Conservation (phyloP, 2,329 filamentous ascomycete species). For the Ambrosiella xylebori region DNA sequence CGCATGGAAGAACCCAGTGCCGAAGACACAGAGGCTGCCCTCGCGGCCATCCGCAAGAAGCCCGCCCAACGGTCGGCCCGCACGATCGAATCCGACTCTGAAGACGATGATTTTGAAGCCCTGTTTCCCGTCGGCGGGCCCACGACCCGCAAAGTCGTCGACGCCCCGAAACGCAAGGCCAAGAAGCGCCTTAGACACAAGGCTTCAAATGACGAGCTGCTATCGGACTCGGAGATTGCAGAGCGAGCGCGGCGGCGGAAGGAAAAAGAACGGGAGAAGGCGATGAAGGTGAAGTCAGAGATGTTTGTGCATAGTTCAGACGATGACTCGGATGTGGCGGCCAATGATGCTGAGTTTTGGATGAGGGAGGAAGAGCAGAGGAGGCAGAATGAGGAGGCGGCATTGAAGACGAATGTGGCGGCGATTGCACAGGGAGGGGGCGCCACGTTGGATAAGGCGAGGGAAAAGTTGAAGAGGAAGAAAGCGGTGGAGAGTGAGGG, state of each 20-base stretch:
- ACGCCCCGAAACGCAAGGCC: constrained; percentile 34
- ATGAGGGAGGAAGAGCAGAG: constrained; percentile 44
- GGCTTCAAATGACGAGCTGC: constrained; percentile 22
- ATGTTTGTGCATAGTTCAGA: constrained; percentile 70
- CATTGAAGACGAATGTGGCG: neutral
- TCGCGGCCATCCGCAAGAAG: constrained; percentile 39
- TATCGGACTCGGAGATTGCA: constrained; percentile 46
- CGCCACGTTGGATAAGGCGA: neutral
- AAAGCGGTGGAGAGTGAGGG: constrained; percentile 5
- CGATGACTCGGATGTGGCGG: constrained; percentile 71
- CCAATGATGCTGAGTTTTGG: constrained; percentile 56
- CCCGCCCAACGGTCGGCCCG: constrained; percentile 26
- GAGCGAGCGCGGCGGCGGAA: constrained; percentile 44
- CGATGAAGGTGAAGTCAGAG: constrained; percentile 65
- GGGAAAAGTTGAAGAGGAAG: constrained; percentile 8
- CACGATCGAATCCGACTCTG: constrained; percentile 47
- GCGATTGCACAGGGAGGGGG: neutral
- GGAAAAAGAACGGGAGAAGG: constrained; percentile 58
- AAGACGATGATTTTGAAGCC: constrained; percentile 33
- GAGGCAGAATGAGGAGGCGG: constrained; percentile 12
- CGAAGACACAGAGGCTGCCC: constrained; percentile 55
- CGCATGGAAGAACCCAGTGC: constrained; percentile 64
- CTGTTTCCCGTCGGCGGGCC: constrained; percentile 56
- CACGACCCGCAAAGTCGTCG: constrained; percentile 34
- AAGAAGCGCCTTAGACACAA: constrained; percentile 29